Evolutionary conservation across 1,139 yeast species (phyloP).

Genomic region (Debaryomycetaceae sp.): DNA sequence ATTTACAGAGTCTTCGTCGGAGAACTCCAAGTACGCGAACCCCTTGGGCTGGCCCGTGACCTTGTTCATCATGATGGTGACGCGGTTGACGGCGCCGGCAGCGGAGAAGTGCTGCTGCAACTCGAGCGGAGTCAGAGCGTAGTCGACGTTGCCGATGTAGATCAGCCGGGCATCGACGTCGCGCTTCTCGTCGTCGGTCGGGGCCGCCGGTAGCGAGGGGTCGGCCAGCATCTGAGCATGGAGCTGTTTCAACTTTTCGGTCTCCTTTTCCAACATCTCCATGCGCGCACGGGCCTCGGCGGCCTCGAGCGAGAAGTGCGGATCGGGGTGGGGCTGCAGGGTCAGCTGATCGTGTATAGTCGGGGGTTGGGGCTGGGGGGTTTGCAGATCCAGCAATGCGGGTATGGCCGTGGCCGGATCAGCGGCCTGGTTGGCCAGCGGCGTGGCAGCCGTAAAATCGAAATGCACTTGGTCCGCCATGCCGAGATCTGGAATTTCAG

Average conservation of each 20-base stretch:
- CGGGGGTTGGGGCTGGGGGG: too few relatives aligned
- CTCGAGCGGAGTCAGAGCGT: constrained; percentile 69
- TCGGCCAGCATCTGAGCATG: constrained; percentile 1
- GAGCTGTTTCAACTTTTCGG: constrained; percentile 6
- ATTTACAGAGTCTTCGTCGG: constrained; percentile 49
- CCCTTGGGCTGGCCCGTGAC: constrained; percentile 77
- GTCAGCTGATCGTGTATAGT: too few relatives aligned
- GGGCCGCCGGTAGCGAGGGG: constrained; percentile 6
- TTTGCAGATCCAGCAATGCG: too few relatives aligned
- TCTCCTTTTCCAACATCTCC: constrained; percentile 7
- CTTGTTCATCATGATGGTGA: constrained; percentile 67
- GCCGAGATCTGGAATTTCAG: too few relatives aligned
- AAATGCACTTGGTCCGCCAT: neutral
- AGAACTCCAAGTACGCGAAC: constrained; percentile 75
- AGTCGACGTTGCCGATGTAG: constrained; percentile 83
- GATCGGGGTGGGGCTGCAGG: too few relatives aligned
- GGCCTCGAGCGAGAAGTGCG: too few relatives aligned
- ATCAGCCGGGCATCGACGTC: constrained; percentile 66
- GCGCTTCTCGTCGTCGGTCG: constrained; percentile 23
- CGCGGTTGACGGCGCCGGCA: constrained; percentile 73
- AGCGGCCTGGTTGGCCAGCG: too few relatives aligned
- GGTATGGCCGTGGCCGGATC: too few relatives aligned
- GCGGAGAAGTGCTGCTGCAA: constrained; percentile 66
- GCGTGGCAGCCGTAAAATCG: neutral
- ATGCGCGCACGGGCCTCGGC: constrained; percentile 1